A percentile compares a stretch with the other conserved stretches of the same genome.
Evolutionary conservation across 1,284 basidiomycete genomes (phyloP).

Genomic region (Somion occarium): DNA sequence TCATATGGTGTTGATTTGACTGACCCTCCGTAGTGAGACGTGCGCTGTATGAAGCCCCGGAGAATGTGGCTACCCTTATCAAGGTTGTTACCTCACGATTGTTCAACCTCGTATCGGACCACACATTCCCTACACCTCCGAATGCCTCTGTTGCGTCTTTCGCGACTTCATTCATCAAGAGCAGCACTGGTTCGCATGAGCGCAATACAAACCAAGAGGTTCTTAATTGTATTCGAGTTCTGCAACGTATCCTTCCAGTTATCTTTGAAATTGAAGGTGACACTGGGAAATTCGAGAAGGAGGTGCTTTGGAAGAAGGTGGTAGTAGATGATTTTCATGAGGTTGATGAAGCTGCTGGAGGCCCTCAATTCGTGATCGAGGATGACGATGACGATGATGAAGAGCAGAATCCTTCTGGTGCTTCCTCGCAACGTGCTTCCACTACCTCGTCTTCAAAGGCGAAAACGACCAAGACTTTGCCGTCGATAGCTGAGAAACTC

Average conservation of each 20-base stretch:
- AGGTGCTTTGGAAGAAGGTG: constrained; percentile 68
- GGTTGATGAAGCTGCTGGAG: constrained; percentile 22
- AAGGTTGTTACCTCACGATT: constrained; percentile 70
- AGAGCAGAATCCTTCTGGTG: constrained; percentile 18
- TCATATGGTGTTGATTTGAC: not conserved
- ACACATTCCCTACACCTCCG: constrained; percentile 69
- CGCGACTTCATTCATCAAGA: constrained; percentile 64
- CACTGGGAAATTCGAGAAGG: constrained; percentile 61
- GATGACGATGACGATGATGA: constrained; percentile 69
- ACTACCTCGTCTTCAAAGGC: constrained; percentile 21
- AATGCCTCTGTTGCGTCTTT: constrained; percentile 57
- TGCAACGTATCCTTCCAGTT: constrained; percentile 84
- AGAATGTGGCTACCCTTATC: constrained; percentile 82
- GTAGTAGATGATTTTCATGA: constrained; percentile 28
- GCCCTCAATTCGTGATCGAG: constrained; percentile 77
- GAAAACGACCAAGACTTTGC: constrained; percentile 46
- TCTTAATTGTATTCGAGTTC: constrained; percentile 82
- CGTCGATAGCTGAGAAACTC: constrained; percentile 75
- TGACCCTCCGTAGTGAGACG: constrained; percentile 55
- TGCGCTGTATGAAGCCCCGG: constrained; percentile 75
- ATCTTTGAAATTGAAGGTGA: constrained; percentile 81
- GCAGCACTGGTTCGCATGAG: constrained; percentile 37
- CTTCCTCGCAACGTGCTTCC: constrained; percentile 9
- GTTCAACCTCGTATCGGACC: constrained; percentile 77
- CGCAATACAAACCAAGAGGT: constrained; percentile 77